These are phyloP conservation scores for Kurtzmaniella quercitrusa DNA, from an alignment of 1,139 yeast species.

Conservation along the genomic window DNA sequence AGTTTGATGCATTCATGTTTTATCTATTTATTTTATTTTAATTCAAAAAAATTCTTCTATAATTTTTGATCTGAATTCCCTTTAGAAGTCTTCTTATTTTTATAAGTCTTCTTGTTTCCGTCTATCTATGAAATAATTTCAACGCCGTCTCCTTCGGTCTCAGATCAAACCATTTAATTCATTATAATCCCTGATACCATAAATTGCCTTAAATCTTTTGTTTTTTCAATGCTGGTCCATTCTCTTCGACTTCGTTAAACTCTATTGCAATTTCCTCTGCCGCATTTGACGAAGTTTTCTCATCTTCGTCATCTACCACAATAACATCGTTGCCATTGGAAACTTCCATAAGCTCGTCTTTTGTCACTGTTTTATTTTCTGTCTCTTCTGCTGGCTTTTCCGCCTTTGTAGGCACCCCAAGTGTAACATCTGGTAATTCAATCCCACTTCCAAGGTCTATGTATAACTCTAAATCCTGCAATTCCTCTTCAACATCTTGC, in stretches of 20 bases:
- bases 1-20: too few relatives aligned
- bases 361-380: constrained; percentile 16
- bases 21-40: too few relatives aligned
- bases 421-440: constrained; percentile 22
- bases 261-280: background rate
- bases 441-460: constrained; percentile 24
- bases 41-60: too few relatives aligned
- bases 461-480: constrained; percentile 69
- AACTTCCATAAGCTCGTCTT: constrained; percentile 8
- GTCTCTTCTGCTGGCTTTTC: constrained; percentile 11
- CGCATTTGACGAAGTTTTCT: too few relatives aligned
- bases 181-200: too few relatives aligned
- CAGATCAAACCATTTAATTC: too few relatives aligned
- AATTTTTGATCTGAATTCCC: too few relatives aligned
- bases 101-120: too few relatives aligned
- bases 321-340: constrained; percentile 16
- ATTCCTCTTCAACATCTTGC: constrained; percentile 72
- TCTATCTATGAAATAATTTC: too few relatives aligned
- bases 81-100: too few relatives aligned
- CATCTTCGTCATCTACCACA: constrained; percentile 15
- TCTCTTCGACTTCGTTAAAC: constrained; percentile 6
- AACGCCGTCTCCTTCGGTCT: too few relatives aligned
- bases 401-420: constrained; percentile 18
- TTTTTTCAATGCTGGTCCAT: constrained; percentile 8
- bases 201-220: too few relatives aligned